These are phyloP conservation scores for Amanita muscaria DNA, from an alignment of 768 basidiomycete genomes.

Conservation along the genomic window DNA sequence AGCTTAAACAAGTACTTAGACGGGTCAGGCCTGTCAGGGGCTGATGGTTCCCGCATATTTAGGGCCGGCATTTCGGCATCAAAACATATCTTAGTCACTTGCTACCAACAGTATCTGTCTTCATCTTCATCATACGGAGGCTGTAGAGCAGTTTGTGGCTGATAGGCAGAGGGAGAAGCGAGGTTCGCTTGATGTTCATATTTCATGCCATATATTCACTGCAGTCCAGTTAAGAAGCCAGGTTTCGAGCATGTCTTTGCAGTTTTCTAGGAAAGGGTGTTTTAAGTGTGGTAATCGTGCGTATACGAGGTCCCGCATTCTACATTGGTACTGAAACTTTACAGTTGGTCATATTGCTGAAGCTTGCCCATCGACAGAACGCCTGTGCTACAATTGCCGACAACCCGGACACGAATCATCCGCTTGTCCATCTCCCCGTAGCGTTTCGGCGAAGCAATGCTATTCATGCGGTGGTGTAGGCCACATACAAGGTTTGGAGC, in stretches of 20 bases:
- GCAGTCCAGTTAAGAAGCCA: conserved; percentile 2
- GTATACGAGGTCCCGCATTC: conserved; percentile 21
- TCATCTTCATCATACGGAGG: conserved; percentile 54
- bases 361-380: conserved; percentile 80
- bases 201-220: not conserved
- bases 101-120: conserved; percentile 27
- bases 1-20: too few species aligned
- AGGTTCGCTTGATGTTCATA: conserved; percentile 11
- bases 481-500: conserved; percentile 59
- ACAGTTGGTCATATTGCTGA: conserved; percentile 90
- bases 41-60: too few species aligned
- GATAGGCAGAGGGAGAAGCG: conserved; percentile 70
- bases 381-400: conserved; percentile 91
- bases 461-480: conserved; percentile 91
- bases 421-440: conserved; percentile 77
- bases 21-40: too few species aligned
- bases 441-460: conserved; percentile 81
- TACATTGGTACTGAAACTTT: conserved; percentile 11
- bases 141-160: conserved; percentile 58
- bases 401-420: conserved; percentile 92
- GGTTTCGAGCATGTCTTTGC: conserved; percentile 61
- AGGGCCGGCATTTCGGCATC: conserved; percentile 5
- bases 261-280: conserved; percentile 81
- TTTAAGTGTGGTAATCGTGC: conserved; percentile 91
- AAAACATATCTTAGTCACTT: conserved; percentile 4